Percentiles rank a stretch among this genome's conserved stretches.
Evolutionary conservation across 2,329 filamentous ascomycete genomes (phyloP).

Genomic region (Fusarium devonianum): DNA sequence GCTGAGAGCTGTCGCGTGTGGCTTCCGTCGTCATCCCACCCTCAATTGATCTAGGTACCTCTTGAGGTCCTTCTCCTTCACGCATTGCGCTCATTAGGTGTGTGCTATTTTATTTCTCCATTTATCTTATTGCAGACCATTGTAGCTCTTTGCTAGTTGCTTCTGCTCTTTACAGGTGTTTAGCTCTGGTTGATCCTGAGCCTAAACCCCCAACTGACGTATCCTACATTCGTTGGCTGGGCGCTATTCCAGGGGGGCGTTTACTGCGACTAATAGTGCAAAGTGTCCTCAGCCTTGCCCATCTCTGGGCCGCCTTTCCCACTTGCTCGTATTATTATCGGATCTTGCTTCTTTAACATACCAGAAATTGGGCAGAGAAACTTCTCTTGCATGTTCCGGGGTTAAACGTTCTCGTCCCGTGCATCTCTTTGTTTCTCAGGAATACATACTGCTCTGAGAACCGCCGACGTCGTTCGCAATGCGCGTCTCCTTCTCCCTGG

Average conservation of each 20-base stretch:
- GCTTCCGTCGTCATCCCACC: conserved; percentile 26
- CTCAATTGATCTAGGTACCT: background rate
- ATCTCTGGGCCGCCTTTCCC: conserved; percentile 23
- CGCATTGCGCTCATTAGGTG: background rate
- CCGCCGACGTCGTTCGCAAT: conserved; percentile 47
- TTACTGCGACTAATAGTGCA: conserved; percentile 29
- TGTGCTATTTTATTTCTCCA: background rate
- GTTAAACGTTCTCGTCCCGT: conserved; percentile 1
- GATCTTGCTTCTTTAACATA: conserved; percentile 9
- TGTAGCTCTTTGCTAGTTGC: background rate
- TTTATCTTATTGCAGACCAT: background rate
- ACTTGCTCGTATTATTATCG: conserved; percentile 12
- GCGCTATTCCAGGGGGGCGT: conserved; percentile 27
- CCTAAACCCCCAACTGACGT: conserved; percentile 9
- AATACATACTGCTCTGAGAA: conserved; percentile 8
- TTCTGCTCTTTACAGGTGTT: background rate
- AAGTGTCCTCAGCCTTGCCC: conserved; percentile 43
- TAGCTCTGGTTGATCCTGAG: conserved; percentile 1
- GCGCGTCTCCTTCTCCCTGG: conserved; percentile 52
- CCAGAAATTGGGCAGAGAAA: conserved; percentile 4
- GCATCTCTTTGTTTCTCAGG: conserved; percentile 11
- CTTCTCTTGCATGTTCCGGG: conserved; percentile 10
- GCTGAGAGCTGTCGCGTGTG: conserved; percentile 27
- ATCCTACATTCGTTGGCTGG: conserved; percentile 7
- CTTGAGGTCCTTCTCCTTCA: conserved; percentile 16